These are phyloP conservation scores for Rhodotorula paludigena DNA, from an alignment of 768 basidiomycete species.

Conservation along the genomic window DNA sequence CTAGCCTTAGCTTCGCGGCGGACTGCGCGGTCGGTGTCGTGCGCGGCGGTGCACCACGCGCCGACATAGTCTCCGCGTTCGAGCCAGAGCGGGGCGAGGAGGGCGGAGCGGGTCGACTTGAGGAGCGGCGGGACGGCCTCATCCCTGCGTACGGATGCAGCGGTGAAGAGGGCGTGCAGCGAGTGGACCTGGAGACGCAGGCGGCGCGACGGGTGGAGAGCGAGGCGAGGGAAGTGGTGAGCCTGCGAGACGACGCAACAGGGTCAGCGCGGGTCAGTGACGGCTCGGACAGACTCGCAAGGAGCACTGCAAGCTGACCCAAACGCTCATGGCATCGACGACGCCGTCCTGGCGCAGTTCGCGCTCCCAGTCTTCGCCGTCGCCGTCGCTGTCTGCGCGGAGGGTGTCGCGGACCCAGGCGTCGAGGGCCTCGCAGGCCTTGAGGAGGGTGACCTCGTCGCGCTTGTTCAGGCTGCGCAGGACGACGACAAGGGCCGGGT, in stretches of 20 bases:
- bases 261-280: background rate
- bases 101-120: conserved; percentile 54
- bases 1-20: conserved; percentile 50
- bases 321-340: conserved; percentile 73
- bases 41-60: conserved; percentile 65
- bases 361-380: conserved; percentile 45
- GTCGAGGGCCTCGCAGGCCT: conserved; percentile 79
- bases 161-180: conserved; percentile 62
- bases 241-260: conserved; percentile 52
- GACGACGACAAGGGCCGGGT: conserved; percentile 73
- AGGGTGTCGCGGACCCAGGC: conserved; percentile 54
- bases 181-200: conserved; percentile 60
- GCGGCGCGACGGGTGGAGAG: conserved; percentile 73
- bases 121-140: conserved; percentile 45
- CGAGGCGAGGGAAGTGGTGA: conserved; percentile 76
- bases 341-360: conserved; percentile 47
- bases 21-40: conserved; percentile 68
- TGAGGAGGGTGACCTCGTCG: conserved; percentile 73
- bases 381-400: conserved; percentile 51
- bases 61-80: conserved; percentile 61
- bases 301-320: conserved; percentile 59
- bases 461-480: conserved; percentile 81
- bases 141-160: conserved; percentile 49
- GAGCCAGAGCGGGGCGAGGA: conserved; percentile 53
- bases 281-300: background rate